Evolutionary conservation across 768 basidiomycete genomes (phyloP), one percentile per base, ranked within the genome.

Genomic region (Mycena galopus): DNA sequence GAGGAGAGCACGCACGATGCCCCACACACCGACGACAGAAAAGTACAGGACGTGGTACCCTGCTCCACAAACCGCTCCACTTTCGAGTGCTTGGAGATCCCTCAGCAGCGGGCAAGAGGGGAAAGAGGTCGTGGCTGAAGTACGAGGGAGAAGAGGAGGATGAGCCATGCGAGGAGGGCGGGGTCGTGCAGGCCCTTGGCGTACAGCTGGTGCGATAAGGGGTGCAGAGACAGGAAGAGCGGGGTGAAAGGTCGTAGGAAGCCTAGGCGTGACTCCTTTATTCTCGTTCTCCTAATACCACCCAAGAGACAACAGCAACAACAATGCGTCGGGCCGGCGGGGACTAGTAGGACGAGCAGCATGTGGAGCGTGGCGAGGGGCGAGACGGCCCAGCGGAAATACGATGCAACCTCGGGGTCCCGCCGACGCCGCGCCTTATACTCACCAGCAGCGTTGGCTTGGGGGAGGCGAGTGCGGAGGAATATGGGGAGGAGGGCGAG

Each of bases 31-130:
- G 73, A 88, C 87, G 71, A 86, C 65, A 0, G 84, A 77, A 67
- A 90, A 92, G 79, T 94, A 94, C 23, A 89, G 57, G 53, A 89
- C 61, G 0, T 92, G 89, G 77, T 94, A 94, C 0, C 87, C 76
- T 93, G 94, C 80, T 94, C 93, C 42, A 88, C 91, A 76, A 94
- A 94, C 35, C 93, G 82, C 60, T 86, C 84, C 21, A 91, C 79
- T 79, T 91, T 93, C 55, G 67, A 64, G 64, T 76, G 75, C 69
- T 82, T 86, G 68, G 78, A 84, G 57, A 94, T 86, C 3, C 92
- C 91, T 33, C 86, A 84, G 50, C 79, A 74, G 32, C 69, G 55
- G 33, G 66, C 71, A 61, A 55, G 16, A 39, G n/a, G 1, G 60
- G 60, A 12, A 69, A 25, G 4, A 17, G 6, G 23, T 47, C 23